Base-by-base conservation (phyloP, 176 grass and related monocot species). In the Typha latifolia region DNA sequence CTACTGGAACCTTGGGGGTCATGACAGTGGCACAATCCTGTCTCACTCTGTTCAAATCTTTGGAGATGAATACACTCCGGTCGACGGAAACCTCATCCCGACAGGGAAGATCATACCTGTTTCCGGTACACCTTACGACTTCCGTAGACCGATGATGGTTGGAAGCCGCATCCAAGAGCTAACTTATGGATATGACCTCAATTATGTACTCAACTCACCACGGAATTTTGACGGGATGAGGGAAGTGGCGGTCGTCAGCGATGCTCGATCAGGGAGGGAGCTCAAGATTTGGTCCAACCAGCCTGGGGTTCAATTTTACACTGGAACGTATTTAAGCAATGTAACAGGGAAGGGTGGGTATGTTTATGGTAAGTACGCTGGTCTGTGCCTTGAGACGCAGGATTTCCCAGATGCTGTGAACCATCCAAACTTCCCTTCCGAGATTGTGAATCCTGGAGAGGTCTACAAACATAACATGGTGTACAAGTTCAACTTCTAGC, bases 231-330 rank as follows among this genome's bases (percentile, higher is more conserved):
- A 32, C 0, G 78, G 49, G 2, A 82, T 89, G 88, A 77, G 80
- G 66, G 85, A 63, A 32, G 80, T 91, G 9, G 88, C 83, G 3
- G 66, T 23, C 0, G 93, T 81, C 13, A 7, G 5, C 62, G 78
- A 96, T 49, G 69, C 63, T 12, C 32, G 26, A 5, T 91, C 85
- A 0, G 88, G 85, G 0, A 62, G 85, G 74, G 27, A 37, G 48
- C 8, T 97, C 34, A 74, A 89, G 72, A 78, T 97, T n/a, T 97
- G 82, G 85, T 71, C 88, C 19, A 86, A 92, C 78, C 93, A 86
- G 75, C 69, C 80, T 3, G 84, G 82, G 0, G 66, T 91, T 76
- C 93, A 97, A 67, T 57, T 97, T 32, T 97, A 96, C 82, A 88
- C 84, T 0, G 84, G 69, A 4, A 85, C 90, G 65, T 68, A 27